Conservation (phyloP, 176 grass and related monocot species). For the Carex myosuroides region DNA sequence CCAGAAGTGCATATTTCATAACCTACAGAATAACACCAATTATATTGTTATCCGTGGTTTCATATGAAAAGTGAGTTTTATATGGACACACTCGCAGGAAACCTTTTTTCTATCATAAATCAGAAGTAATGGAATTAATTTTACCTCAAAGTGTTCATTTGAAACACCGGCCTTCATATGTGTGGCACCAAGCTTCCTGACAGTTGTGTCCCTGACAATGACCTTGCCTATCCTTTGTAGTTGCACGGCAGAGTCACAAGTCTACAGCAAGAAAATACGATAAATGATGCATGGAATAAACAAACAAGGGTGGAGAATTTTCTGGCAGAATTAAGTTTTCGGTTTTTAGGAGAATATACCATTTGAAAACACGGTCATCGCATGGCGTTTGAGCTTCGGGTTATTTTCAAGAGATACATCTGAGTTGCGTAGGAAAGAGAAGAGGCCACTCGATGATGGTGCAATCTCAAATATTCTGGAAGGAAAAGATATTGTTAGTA, state of each 20-base stretch:
- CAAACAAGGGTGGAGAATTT: background rate
- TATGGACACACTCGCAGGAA: background rate
- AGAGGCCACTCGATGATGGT: conserved; percentile 29
- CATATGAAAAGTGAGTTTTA: background rate
- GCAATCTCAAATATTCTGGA: conserved; percentile 39
- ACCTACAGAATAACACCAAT: conserved; percentile 27
- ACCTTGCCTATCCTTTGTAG: conserved; percentile 59
- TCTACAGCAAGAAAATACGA: conserved; percentile 19
- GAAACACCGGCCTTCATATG: conserved; percentile 59
- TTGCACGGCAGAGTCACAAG: conserved; percentile 59
- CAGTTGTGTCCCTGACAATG: conserved; percentile 47
- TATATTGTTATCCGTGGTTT: background rate
- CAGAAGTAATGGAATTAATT: background rate
- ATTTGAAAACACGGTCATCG: conserved; percentile 62
- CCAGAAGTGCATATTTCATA: conserved; percentile 58
- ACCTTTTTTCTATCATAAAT: background rate
- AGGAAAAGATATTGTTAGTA: background rate
- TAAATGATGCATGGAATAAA: background rate
- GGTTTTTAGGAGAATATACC: conserved; percentile 15
- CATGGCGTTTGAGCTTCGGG: conserved; percentile 79
- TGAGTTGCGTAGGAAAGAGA: conserved; percentile 36
- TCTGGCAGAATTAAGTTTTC: background rate
- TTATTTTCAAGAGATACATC: conserved; percentile 56
- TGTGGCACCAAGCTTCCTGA: conserved; percentile 36
- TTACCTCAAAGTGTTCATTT: conserved; percentile 66